Evolutionary conservation across 495 filamentous ascomycete genomes (phyloP).

Genomic region (Chlorociboria aeruginascens): DNA sequence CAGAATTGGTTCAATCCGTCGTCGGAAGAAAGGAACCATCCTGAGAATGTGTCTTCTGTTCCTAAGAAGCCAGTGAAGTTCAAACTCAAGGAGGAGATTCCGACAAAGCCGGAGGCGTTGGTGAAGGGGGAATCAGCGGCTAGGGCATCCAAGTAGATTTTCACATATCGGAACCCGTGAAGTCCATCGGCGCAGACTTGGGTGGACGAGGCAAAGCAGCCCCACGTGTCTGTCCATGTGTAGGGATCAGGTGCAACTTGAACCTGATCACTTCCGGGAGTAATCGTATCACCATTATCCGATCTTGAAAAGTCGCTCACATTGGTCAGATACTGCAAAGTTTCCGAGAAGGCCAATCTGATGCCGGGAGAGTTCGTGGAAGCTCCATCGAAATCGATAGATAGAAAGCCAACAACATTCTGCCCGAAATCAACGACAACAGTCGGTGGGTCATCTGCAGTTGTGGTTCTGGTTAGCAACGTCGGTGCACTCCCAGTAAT

Average conservation of each 20-base stretch:
- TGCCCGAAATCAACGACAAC: constrained; percentile 35
- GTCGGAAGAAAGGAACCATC: constrained; percentile 25
- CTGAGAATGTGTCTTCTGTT: constrained; percentile 28
- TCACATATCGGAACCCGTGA: constrained; percentile 36
- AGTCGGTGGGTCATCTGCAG: neutral
- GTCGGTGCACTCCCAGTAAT: constrained; percentile 18
- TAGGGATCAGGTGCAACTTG: constrained; percentile 26
- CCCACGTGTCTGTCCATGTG: constrained; percentile 29
- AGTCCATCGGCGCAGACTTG: constrained; percentile 36
- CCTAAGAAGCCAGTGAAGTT: constrained; percentile 31
- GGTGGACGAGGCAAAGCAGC: constrained; percentile 23
- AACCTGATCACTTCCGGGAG: constrained; percentile 29
- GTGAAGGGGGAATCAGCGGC: constrained; percentile 28
- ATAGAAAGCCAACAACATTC: constrained; percentile 27
- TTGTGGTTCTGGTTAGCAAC: constrained; percentile 11
- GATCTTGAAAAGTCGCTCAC: constrained; percentile 33
- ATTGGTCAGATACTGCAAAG: constrained; percentile 24
- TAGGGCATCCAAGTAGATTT: constrained; percentile 30
- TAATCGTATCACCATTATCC: constrained; percentile 28
- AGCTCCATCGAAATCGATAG: constrained; percentile 22
- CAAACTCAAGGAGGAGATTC: constrained; percentile 24
- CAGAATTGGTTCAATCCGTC: constrained; percentile 34
- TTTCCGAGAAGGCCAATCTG: constrained; percentile 34
- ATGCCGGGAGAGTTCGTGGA: constrained; percentile 21
- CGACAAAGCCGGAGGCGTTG: constrained; percentile 24